Percentiles rank a stretch among this genome's conserved stretches.
Evolutionary conservation across 108 stramenopile genomes (phyloP).

Genomic region (Cyclotella choctawhatcheeana): DNA sequence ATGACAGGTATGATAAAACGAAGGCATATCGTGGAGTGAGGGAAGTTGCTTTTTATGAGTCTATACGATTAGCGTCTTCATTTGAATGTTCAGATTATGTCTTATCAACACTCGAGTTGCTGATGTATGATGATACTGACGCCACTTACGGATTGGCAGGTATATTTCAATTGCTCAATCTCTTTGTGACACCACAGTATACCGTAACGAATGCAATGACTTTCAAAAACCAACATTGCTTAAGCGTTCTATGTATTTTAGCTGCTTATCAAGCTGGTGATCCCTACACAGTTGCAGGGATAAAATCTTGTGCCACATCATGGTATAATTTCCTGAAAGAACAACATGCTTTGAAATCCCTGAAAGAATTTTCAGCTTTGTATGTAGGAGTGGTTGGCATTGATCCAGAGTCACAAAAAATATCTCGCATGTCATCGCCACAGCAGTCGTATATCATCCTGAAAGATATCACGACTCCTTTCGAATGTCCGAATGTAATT

Average conservation of each 20-base stretch:
- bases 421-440: slow-evolving; percentile 11
- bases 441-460: slow-evolving; percentile 64
- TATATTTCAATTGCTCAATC: neutral
- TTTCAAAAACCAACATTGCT: neutral
- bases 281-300: slow-evolving; percentile 11
- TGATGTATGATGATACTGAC: neutral
- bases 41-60: slow-evolving; percentile 86
- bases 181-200: neutral
- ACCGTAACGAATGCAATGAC: neutral
- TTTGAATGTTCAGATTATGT: neutral
- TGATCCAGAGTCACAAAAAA: neutral
- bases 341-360: slow-evolving; percentile 49
- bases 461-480: slow-evolving; percentile 60
- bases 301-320: slow-evolving; percentile 21
- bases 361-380: slow-evolving; percentile 56
- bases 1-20: slow-evolving; percentile 15
- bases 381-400: slow-evolving; percentile 68
- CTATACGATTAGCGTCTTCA: slow-evolving; percentile 36
- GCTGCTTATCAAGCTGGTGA: slow-evolving; percentile 38
- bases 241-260: neutral
- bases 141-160: neutral
- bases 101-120: neutral
- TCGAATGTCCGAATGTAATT: slow-evolving; percentile 73
- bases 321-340: slow-evolving; percentile 53
- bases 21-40: slow-evolving; percentile 74